Evolutionary conservation across 2,329 filamentous ascomycete species (phyloP).

Genomic region (Cordyceps fumosorosea): DNA sequence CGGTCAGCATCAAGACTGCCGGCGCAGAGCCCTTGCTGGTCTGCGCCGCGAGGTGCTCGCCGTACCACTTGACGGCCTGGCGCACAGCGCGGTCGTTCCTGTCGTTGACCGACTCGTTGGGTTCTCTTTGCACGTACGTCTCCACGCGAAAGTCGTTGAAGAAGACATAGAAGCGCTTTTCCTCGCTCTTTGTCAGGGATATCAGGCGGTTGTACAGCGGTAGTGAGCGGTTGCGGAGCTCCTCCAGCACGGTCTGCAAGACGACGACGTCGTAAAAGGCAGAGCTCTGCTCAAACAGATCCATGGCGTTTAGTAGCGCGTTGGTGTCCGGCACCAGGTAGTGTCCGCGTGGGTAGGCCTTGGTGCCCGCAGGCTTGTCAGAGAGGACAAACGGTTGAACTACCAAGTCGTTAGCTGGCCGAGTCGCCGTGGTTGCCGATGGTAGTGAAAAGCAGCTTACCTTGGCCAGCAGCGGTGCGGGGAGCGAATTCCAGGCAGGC

Average conservation of each 20-base stretch:
- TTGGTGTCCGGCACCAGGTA: conserved; percentile 97
- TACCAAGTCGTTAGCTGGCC: conserved; percentile 27
- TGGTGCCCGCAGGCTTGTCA: conserved; percentile 78
- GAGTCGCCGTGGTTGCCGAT: conserved; percentile 12
- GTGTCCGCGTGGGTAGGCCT: conserved; percentile 75
- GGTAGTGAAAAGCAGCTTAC: conserved; percentile 38
- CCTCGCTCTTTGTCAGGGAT: conserved; percentile 85
- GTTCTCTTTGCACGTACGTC: conserved; percentile 70
- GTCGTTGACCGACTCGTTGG: conserved; percentile 88
- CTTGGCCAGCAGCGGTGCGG: conserved; percentile 68
- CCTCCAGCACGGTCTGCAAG: conserved; percentile 91
- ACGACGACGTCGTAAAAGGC: conserved; percentile 97
- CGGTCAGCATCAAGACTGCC: conserved; percentile 84
- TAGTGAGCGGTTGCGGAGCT: conserved; percentile 86
- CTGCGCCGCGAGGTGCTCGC: conserved; percentile 66
- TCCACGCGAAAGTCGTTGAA: conserved; percentile 97
- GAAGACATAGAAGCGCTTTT: conserved; percentile 97
- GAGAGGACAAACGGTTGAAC: conserved; percentile 82
- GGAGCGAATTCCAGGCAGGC: conserved; percentile 69
- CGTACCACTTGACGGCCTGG: conserved; percentile 83
- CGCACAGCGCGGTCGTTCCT: conserved; percentile 90
- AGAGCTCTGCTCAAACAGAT: conserved; percentile 85
- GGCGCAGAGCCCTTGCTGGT: conserved; percentile 46
- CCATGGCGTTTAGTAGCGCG: conserved; percentile 90
- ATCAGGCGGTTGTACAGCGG: conserved; percentile 93